A percentile compares a stretch with the other conserved stretches of the same genome.
phyloP scores from a whole-genome alignment of 1,139 yeast genomes.

The Wickerhamomyces sp. region DNA sequence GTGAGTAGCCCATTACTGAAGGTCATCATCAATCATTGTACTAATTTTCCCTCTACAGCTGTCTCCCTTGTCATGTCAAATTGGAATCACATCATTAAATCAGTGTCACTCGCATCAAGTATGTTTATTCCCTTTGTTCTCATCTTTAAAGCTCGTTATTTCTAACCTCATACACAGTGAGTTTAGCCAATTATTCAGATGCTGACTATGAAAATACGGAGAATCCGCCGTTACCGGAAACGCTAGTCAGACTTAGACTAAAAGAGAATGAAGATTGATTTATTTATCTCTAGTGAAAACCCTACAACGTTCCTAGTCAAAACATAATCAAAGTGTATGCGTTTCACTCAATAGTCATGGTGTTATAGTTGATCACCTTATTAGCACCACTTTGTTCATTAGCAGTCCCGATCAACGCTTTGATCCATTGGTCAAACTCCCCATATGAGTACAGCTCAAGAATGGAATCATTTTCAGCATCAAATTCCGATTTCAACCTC shows the following conservation, averaged over 20 bases:
- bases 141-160: too few relatives aligned
- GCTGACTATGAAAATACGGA: conserved; percentile 40
- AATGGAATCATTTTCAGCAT: conserved; percentile 24
- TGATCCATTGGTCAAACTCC: conserved; percentile 30
- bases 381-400: conserved; percentile 29
- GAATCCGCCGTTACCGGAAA: conserved; percentile 51
- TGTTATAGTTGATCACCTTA: conserved; percentile 30
- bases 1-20: conserved; percentile 10
- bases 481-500: conserved; percentile 24
- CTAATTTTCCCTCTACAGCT: too few relatives aligned
- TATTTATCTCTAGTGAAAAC: background rate
- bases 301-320: too few relatives aligned
- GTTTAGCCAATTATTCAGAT: conserved; percentile 43
- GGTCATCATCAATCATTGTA: too few relatives aligned
- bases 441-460: conserved; percentile 18
- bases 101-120: conserved; percentile 61
- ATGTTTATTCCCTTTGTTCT: too few relatives aligned
- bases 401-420: conserved; percentile 33
- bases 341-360: conserved; percentile 24
- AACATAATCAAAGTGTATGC: background rate
- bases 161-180: too few relatives aligned
- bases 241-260: conserved; percentile 61
- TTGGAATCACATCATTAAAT: conserved; percentile 65
- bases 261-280: conserved; percentile 31
- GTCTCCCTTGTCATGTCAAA: conserved; percentile 52